Percentiles rank a stretch among this genome's conserved stretches.
Evolutionary conservation across 768 basidiomycete genomes (phyloP).

Genomic region (Crassisporium funariophilum): DNA sequence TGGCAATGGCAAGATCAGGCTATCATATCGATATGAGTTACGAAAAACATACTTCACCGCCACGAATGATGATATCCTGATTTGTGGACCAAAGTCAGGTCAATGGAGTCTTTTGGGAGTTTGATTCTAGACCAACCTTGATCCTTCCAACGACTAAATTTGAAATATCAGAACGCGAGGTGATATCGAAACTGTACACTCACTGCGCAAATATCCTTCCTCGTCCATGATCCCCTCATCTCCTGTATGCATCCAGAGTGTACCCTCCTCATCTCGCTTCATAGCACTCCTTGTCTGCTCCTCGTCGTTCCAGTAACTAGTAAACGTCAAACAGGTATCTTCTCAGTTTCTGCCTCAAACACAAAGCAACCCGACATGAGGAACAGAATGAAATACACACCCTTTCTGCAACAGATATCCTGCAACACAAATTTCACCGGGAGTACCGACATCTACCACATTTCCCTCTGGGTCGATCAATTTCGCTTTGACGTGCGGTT

Average conservation of each 20-base stretch:
- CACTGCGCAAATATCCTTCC: slow-evolving; percentile 77
- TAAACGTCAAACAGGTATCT: neutral
- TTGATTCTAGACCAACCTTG: slow-evolving; percentile 47
- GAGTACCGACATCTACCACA: slow-evolving; percentile 67
- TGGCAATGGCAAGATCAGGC: too few species aligned
- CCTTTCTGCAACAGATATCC: slow-evolving; percentile 84
- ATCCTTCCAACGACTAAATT: slow-evolving; percentile 84
- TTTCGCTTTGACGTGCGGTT: slow-evolving; percentile 80
- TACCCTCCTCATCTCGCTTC: slow-evolving; percentile 54
- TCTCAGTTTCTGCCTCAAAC: slow-evolving; percentile 2
- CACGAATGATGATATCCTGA: slow-evolving; percentile 84
- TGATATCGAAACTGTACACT: too few species aligned
- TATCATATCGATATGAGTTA: too few species aligned
- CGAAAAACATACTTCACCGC: slow-evolving; percentile 62
- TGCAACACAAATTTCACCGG: slow-evolving; percentile 73
- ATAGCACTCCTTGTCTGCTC: slow-evolving; percentile 65
- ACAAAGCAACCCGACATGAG: neutral
- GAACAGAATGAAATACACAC: slow-evolving; percentile 38
- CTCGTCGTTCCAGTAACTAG: slow-evolving; percentile 79
- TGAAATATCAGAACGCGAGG: too few species aligned
- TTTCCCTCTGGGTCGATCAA: slow-evolving; percentile 60
- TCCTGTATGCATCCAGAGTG: slow-evolving; percentile 82
- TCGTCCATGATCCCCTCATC: slow-evolving; percentile 82
- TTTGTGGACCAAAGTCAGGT: neutral
- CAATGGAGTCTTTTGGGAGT: neutral